Percentiles rank a stretch among this genome's conserved stretches.
Conservation (phyloP, 768 basidiomycete genomes). For the Lactifluus hygrophoroides region DNA sequence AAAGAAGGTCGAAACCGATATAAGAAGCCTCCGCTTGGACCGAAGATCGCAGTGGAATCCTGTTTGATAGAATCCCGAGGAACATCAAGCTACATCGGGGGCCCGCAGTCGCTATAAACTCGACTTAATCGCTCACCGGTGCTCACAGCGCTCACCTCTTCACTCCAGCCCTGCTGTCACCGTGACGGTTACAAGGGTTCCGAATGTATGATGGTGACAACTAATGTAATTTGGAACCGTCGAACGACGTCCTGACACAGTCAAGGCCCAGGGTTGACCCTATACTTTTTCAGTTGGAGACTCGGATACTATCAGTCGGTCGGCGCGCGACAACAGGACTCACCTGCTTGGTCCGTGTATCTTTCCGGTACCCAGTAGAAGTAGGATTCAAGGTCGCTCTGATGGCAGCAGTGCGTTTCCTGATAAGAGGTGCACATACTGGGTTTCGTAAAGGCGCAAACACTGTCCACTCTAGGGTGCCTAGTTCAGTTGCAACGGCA, state of each 20-base stretch:
- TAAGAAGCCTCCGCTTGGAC: not conserved
- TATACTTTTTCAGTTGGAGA: too few species aligned
- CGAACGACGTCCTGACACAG: not conserved
- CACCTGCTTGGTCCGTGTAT: not conserved
- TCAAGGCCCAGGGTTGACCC: too few species aligned
- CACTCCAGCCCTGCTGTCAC: not conserved
- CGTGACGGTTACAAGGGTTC: not conserved
- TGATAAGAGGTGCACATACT: not conserved
- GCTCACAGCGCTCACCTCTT: not conserved
- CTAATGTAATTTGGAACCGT: not conserved
- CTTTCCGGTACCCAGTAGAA: too few species aligned
- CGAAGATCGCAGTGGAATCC: not conserved
- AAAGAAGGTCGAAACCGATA: not conserved
- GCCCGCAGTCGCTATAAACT: not conserved
- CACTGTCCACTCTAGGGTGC: not conserved
- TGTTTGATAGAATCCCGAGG: not conserved
- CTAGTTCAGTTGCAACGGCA: not conserved
- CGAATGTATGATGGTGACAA: not conserved
- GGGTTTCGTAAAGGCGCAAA: not conserved
- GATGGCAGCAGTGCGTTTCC: not conserved
- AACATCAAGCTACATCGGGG: not conserved
- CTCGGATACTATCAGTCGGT: not conserved
- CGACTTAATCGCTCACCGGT: not conserved
- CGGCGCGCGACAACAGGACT: not conserved
- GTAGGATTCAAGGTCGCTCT: not conserved